Percentiles rank a stretch among this genome's conserved stretches.
Conservation (phyloP, 805 yeast genomes). For the Candida arabinofermentans region DNA sequence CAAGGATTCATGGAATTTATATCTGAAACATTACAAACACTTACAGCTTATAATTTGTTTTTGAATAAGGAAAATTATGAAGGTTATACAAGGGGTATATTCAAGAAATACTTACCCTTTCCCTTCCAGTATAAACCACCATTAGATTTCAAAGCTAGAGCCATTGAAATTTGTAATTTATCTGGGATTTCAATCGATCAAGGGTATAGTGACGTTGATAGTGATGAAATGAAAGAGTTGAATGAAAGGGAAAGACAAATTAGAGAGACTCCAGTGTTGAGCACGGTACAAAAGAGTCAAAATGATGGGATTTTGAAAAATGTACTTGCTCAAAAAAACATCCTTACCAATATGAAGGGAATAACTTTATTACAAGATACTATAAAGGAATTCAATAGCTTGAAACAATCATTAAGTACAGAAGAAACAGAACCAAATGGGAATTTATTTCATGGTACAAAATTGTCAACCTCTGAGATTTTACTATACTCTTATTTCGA, state of each 20-base stretch:
- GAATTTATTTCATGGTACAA: constrained; percentile 16
- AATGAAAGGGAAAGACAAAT: constrained; percentile 23
- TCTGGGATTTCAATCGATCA: constrained; percentile 33
- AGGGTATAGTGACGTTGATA: constrained; percentile 25
- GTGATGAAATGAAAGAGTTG: constrained; percentile 22
- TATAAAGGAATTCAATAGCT: constrained; percentile 5
- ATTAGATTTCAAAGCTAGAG: constrained; percentile 35
- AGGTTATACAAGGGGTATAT: constrained; percentile 51
- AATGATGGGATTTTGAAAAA: constrained; percentile 20
- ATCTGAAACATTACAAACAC: constrained; percentile 37
- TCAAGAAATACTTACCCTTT: constrained; percentile 54
- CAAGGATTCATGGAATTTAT: constrained; percentile 42
- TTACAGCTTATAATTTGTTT: constrained; percentile 55
- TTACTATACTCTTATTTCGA: constrained; percentile 38
- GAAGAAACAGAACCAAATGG: too few relatives aligned
- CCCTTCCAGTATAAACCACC: constrained; percentile 77
- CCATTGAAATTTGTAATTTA: constrained; percentile 28
- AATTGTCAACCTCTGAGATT: constrained; percentile 30
- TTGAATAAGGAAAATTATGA: constrained; percentile 58
- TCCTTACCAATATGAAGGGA: constrained; percentile 30
- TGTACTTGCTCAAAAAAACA: constrained; percentile 23
- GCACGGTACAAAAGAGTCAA: constrained; percentile 25
- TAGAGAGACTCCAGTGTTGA: constrained; percentile 26
- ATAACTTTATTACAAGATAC: constrained; percentile 19
- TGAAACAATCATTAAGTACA: constrained; percentile 2